These are phyloP conservation scores for Yamadazyma sp. DNA, from an alignment of 1,139 yeast genomes.

Conservation along the genomic window DNA sequence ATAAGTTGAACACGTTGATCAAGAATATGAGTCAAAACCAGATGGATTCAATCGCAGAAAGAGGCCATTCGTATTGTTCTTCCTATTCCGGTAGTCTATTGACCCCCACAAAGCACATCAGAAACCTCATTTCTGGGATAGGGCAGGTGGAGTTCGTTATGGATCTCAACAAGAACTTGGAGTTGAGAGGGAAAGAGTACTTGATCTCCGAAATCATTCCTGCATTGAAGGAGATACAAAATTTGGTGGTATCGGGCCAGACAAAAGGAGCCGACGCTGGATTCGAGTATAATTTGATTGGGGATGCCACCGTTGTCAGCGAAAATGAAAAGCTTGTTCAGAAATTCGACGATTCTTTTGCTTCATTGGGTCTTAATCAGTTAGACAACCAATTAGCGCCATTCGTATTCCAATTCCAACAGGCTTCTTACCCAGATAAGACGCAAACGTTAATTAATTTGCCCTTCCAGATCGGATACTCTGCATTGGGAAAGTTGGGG, in stretches of 20 bases:
- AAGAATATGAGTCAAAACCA: constrained; percentile 78
- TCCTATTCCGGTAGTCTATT: constrained; percentile 65
- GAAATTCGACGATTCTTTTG: constrained; percentile 29
- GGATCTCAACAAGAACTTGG: constrained; percentile 54
- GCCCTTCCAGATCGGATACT: constrained; percentile 88
- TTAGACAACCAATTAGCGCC: constrained; percentile 11
- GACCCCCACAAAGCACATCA: constrained; percentile 58
- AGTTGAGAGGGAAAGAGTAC: constrained; percentile 49
- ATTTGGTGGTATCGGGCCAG: constrained; percentile 36
- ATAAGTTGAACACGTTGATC: constrained; percentile 71
- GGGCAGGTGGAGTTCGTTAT: constrained; percentile 72
- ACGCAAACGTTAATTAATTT: constrained; percentile 55
- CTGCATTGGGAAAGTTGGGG: constrained; percentile 70
- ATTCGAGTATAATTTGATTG: constrained; percentile 59
- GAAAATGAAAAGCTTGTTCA: constrained; percentile 43
- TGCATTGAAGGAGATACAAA: constrained; percentile 56
- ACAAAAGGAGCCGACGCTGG: constrained; percentile 18
- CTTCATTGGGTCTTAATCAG: constrained; percentile 4
- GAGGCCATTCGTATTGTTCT: constrained; percentile 86
- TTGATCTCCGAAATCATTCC: constrained; percentile 60
- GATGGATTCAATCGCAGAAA: constrained; percentile 74
- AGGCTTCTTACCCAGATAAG: constrained; percentile 8
- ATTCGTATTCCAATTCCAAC: constrained; percentile 12
- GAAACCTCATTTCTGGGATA: constrained; percentile 69
- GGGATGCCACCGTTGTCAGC: constrained; percentile 45